These are phyloP conservation scores for Cyclotella distinguenda DNA, from an alignment of 108 stramenopile species.

Conservation along the genomic window DNA sequence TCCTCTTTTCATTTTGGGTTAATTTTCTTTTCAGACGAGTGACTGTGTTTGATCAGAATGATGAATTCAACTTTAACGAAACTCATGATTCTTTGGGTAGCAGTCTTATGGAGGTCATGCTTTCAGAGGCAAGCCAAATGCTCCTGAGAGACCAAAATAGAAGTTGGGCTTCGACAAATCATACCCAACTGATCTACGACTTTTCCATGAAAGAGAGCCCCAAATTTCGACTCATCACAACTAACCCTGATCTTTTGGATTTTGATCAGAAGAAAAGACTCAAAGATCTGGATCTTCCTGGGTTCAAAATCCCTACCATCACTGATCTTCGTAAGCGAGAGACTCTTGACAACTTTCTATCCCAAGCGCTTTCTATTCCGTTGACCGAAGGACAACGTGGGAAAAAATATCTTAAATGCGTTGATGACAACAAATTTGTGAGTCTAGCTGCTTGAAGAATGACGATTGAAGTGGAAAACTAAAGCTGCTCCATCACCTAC, in stretches of 20 bases:
- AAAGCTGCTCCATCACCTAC: too few species aligned
- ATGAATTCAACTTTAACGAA: slow-evolving; percentile 36
- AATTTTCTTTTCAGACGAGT: slow-evolving; percentile 20
- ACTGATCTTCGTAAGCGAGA: slow-evolving; percentile 21
- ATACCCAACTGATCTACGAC: slow-evolving; percentile 34
- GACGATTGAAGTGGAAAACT: too few species aligned
- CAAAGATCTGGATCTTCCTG: slow-evolving; percentile 23
- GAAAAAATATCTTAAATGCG: slow-evolving; percentile 7
- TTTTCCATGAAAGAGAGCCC: slow-evolving; percentile 16
- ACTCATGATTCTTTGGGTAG: slow-evolving; percentile 19
- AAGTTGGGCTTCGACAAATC: slow-evolving; percentile 13
- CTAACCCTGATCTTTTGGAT: slow-evolving; percentile 22
- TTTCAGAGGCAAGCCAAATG: slow-evolving; percentile 21
- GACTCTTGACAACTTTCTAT: slow-evolving; percentile 29
- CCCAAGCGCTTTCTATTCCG: slow-evolving; percentile 32
- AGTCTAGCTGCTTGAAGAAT: too few species aligned
- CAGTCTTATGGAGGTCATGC: slow-evolving; percentile 34
- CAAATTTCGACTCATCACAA: slow-evolving; percentile 26
- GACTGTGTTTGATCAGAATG: slow-evolving; percentile 21
- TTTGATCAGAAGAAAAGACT: slow-evolving; percentile 11
- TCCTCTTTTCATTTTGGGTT: slow-evolving; percentile 26
- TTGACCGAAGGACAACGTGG: slow-evolving; percentile 8
- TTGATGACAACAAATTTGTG: slow-evolving; percentile 35
- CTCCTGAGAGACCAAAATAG: slow-evolving; percentile 12
- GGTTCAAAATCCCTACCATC: slow-evolving; percentile 19